phyloP scores from a whole-genome alignment of 2,329 filamentous ascomycete genomes.

The Hymenoscyphus linearis region DNA sequence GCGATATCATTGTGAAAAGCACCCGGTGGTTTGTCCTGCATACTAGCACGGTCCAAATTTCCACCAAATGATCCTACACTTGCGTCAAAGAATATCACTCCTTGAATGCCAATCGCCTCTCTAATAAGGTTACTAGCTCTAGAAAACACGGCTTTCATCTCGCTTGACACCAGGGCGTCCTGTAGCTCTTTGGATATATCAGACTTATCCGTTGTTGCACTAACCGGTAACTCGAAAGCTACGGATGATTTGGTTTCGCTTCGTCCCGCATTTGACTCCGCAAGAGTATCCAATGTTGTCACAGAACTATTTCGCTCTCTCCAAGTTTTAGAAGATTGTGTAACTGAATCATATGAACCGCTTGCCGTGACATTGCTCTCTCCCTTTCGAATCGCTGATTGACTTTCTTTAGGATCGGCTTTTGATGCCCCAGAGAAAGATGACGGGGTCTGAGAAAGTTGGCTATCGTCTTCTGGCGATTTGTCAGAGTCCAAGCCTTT shows the following conservation, averaged over 20 bases:
- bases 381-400: slow-evolving; percentile 15
- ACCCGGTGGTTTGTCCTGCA: slow-evolving; percentile 25
- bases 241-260: slow-evolving; percentile 18
- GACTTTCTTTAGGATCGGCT: slow-evolving; percentile 13
- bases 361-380: slow-evolving; percentile 13
- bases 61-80: slow-evolving; percentile 28
- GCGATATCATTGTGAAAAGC: slow-evolving; percentile 19
- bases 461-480: slow-evolving; percentile 23
- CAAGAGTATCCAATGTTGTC: slow-evolving; percentile 19
- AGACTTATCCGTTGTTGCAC: slow-evolving; percentile 10
- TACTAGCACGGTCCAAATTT: slow-evolving; percentile 19
- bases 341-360: slow-evolving; percentile 12
- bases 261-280: slow-evolving; percentile 14
- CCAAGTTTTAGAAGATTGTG: slow-evolving; percentile 18
- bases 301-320: slow-evolving; percentile 23
- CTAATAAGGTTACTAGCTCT: slow-evolving; percentile 30
- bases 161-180: slow-evolving; percentile 24
- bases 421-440: slow-evolving; percentile 9
- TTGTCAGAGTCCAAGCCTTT: slow-evolving; percentile 16
- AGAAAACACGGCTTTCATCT: slow-evolving; percentile 26
- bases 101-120: slow-evolving; percentile 30
- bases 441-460: slow-evolving; percentile 16
- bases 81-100: slow-evolving; percentile 29
- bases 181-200: slow-evolving; percentile 20
- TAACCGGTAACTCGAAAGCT: slow-evolving; percentile 22